Base-by-base conservation (phyloP, 163 green algal genomes). In the Chlamydomonas reinhardtii region DNA sequence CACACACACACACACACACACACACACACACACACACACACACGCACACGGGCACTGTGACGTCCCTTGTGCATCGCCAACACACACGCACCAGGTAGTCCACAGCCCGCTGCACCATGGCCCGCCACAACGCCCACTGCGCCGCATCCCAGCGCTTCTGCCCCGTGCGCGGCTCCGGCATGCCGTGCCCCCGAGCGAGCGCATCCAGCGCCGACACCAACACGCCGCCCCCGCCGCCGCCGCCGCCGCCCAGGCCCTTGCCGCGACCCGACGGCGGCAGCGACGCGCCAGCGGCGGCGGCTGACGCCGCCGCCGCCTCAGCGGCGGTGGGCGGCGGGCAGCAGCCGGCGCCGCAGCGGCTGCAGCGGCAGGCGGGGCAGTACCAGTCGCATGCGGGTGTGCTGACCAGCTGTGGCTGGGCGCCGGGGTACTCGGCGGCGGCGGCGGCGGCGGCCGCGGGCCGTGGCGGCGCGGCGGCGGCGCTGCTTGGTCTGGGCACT, bases 341-440 rank as follows among this genome's bases (percentile, higher is more conserved):
- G 61, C 77, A 84, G 22, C 19, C 43, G 64, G 0, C 29, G 1
- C 12, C 65, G 20, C 77, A 84, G 66, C 43, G 43, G 5, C 76
- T 43, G 68, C 77, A 84, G 19, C 77, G 66, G 52, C 77, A 84
- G 17, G 43, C 77, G 14, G 77, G 77, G n/a, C 77, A 84, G 66
- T 39, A 59, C 77, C 77, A 84, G 76, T 66, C 76, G 14, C 48
- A 52, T 31, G 14, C 29, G 17, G n/a, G 24, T 12, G n/a, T 16
- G 34, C 17, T 32, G 35, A 24, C 11, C 19, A 48, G 70, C 20
- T 32, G 17, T 27, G 68, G 34, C 68, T 32, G 32, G 34, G 68
- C 22, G 19, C 25, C 32, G 22, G 68, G 20, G 68, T 12, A 8
- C 8, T 48, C 31, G 4, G 25, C 24, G 24, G 11, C 59, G 19